A percentile compares a stretch with the other conserved stretches of the same genome.
Conservation (phyloP, 179 eudicot species). For the Drosera spatulata region DNA sequence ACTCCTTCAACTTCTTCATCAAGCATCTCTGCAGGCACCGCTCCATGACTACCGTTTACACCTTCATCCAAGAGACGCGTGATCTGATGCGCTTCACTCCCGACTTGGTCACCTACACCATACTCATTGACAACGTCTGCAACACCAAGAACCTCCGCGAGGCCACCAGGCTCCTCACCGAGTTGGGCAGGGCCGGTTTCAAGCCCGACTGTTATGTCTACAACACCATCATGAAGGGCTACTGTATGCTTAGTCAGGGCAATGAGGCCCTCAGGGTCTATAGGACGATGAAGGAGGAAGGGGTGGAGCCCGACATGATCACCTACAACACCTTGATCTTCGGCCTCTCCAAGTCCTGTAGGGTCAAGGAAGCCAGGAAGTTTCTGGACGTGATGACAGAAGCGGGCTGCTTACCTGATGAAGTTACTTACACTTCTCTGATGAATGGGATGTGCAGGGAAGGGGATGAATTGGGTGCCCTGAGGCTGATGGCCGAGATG, state of each 20-base stretch:
- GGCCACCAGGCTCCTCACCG: slow-evolving; percentile 56
- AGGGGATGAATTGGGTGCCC: slow-evolving; percentile 57
- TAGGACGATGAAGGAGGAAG: slow-evolving; percentile 64
- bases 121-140: slow-evolving; percentile 85
- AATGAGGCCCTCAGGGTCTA: slow-evolving; percentile 56
- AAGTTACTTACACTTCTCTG: slow-evolving; percentile 74
- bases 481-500: slow-evolving; percentile 58
- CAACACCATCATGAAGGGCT: slow-evolving; percentile 84
- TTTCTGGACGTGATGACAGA: slow-evolving; percentile 54
- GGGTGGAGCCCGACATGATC: slow-evolving; percentile 68
- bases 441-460: slow-evolving; percentile 95
- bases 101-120: slow-evolving; percentile 74
- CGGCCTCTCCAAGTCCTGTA: slow-evolving; percentile 75
- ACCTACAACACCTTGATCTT: slow-evolving; percentile 73
- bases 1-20: slow-evolving; percentile 58
- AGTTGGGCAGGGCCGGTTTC: slow-evolving; percentile 49
- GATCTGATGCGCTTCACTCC: slow-evolving; percentile 39
- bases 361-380: slow-evolving; percentile 64
- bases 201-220: slow-evolving; percentile 85
- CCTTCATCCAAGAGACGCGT: slow-evolving; percentile 43
- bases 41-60: slow-evolving; percentile 41
- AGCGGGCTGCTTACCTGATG: slow-evolving; percentile 59
- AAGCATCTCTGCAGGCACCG: slow-evolving; percentile 35
- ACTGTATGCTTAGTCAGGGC: slow-evolving; percentile 54
- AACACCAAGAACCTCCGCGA: slow-evolving; percentile 69